Evolutionary conservation across 352 stramenopile species (phyloP).

Genomic region (Phytophthora crassamura): DNA sequence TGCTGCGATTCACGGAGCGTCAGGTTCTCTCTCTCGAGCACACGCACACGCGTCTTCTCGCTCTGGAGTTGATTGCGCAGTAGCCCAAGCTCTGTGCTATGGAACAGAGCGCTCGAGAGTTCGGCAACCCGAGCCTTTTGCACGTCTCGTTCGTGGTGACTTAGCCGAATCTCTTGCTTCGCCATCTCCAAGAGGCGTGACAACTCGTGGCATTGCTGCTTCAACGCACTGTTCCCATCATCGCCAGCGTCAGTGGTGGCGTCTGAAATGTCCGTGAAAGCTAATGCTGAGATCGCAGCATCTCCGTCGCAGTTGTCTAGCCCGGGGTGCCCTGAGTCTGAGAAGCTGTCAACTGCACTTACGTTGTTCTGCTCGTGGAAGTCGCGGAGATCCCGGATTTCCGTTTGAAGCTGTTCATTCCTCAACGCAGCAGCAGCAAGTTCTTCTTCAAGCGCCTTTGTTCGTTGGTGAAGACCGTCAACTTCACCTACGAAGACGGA

Average conservation of each 20-base stretch:
- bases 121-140: slow-evolving; percentile 57
- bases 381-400: slow-evolving; percentile 51
- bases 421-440: slow-evolving; percentile 6
- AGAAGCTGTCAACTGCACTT: slow-evolving; percentile 16
- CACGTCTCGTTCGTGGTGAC: slow-evolving; percentile 60
- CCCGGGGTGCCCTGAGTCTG: not conserved
- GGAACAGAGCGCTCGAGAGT: slow-evolving; percentile 57
- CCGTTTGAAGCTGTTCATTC: slow-evolving; percentile 45
- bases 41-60: slow-evolving; percentile 68
- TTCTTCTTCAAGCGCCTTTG: slow-evolving; percentile 21
- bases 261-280: slow-evolving; percentile 3
- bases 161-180: slow-evolving; percentile 75
- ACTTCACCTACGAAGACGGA: slow-evolving; percentile 44
- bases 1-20: slow-evolving; percentile 54
- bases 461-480: slow-evolving; percentile 14
- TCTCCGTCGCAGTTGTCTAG: slow-evolving; percentile 25
- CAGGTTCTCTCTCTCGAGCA: slow-evolving; percentile 66
- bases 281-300: slow-evolving; percentile 15
- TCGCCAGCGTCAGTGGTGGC: not conserved
- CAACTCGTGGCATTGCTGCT: slow-evolving; percentile 61
- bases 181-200: slow-evolving; percentile 66
- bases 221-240: slow-evolving; percentile 35
- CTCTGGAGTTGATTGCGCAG: slow-evolving; percentile 65
- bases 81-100: slow-evolving; percentile 54
- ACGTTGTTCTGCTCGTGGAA: slow-evolving; percentile 47